Percentiles rank a stretch among this genome's conserved stretches.
Evolutionary conservation across 768 basidiomycete species (phyloP).

Genomic region (Mycena epipterygia): DNA sequence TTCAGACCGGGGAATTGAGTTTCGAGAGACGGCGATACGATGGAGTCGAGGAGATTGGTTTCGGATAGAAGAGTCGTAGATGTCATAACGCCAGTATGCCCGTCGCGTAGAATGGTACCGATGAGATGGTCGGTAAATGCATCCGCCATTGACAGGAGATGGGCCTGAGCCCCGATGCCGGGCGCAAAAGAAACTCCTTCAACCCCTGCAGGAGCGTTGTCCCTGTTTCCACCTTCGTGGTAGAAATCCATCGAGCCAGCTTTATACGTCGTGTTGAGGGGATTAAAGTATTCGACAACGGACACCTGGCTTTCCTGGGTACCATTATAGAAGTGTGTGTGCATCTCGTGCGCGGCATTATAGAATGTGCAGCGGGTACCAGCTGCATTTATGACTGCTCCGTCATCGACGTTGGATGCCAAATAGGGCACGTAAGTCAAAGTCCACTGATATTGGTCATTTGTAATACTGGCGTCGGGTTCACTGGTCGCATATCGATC

Average conservation of each 20-base stretch:
- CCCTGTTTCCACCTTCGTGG: too few relatives aligned
- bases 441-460: conserved; percentile 9
- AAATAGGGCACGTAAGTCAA: conserved; percentile 13
- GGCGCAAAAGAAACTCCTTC: neutral
- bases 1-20: conserved; percentile 5
- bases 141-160: conserved; percentile 21
- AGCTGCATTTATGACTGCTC: conserved; percentile 20
- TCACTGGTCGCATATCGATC: too few relatives aligned
- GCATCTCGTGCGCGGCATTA: conserved; percentile 2
- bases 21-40: neutral
- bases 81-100: neutral
- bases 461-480: too few relatives aligned
- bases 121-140: conserved; percentile 7
- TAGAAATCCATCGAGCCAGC: too few relatives aligned
- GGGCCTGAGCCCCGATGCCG: conserved; percentile 3
- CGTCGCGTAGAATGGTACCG: conserved; percentile 1
- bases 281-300: conserved; percentile 5
- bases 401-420: neutral
- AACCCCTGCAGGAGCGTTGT: too few relatives aligned
- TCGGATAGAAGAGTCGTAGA: conserved; percentile 15
- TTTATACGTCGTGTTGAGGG: conserved; percentile 12
- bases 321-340: conserved; percentile 16
- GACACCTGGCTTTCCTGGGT: conserved; percentile 2
- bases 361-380: conserved; percentile 18
- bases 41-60: conserved; percentile 4